phyloP scores from a whole-genome alignment of 2,329 filamentous ascomycete species.

The Neofusicoccum parvum region DNA sequence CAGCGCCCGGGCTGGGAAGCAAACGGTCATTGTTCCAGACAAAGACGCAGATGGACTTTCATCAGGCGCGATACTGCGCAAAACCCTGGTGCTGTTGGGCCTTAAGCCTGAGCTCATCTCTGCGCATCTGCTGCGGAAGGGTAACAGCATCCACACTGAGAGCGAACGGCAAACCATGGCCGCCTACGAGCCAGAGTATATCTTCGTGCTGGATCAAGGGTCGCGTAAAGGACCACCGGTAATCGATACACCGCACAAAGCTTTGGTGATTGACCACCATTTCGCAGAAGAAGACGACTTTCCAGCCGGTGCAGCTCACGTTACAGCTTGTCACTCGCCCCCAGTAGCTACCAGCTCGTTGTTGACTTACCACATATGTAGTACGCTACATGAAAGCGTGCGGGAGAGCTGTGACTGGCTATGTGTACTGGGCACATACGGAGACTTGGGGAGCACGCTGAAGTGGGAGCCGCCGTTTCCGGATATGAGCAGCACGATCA shows the following conservation, averaged over 20 bases:
- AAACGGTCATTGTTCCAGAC: conserved; percentile 65
- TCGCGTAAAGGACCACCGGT: conserved; percentile 59
- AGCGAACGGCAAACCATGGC: conserved; percentile 56
- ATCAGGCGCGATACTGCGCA: conserved; percentile 64
- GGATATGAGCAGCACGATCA: conserved; percentile 60
- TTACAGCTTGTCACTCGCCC: conserved; percentile 65
- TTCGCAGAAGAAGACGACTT: conserved; percentile 56
- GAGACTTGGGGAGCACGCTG: conserved; percentile 64
- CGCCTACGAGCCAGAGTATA: conserved; percentile 55
- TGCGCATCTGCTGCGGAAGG: conserved; percentile 63
- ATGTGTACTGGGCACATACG: conserved; percentile 66
- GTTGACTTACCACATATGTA: conserved; percentile 66
- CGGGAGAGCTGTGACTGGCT: conserved; percentile 59
- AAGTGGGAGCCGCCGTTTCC: conserved; percentile 70
- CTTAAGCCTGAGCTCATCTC: conserved; percentile 56
- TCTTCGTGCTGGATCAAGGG: conserved; percentile 69
- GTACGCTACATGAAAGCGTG: conserved; percentile 56
- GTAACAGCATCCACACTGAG: conserved; percentile 59
- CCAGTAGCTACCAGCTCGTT: conserved; percentile 67
- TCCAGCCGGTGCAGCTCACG: conserved; percentile 55
- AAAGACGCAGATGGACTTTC: conserved; percentile 70
- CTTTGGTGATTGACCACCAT: conserved; percentile 68
- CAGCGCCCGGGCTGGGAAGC: conserved; percentile 55
- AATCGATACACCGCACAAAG: conserved; percentile 51
- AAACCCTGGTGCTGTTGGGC: conserved; percentile 62